A percentile compares a stretch with the other conserved stretches of the same genome.
Evolutionary conservation across 345 rosid genomes (phyloP).

Genomic region (Brassica rapa): DNA sequence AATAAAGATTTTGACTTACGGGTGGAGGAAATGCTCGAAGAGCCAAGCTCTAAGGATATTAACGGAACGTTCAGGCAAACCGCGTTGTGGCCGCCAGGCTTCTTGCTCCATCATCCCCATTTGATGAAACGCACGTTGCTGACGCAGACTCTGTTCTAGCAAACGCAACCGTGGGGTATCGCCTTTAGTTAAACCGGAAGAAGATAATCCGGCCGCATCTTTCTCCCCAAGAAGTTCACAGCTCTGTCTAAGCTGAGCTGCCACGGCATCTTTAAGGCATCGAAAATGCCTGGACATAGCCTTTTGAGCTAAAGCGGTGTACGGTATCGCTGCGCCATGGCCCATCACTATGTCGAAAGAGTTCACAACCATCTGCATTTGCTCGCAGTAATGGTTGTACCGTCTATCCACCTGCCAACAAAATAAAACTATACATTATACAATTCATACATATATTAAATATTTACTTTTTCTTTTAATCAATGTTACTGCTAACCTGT

Average conservation of each 20-base stretch:
- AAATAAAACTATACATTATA: slow-evolving; percentile 30
- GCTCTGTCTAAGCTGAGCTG: slow-evolving; percentile 68
- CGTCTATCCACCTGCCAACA: slow-evolving; percentile 83
- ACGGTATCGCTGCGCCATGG: slow-evolving; percentile 81
- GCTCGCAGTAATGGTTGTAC: slow-evolving; percentile 91
- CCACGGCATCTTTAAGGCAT: slow-evolving; percentile 83
- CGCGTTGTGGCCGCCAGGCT: slow-evolving; percentile 96
- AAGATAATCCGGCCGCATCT: slow-evolving; percentile 54
- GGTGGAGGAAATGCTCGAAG: slow-evolving; percentile 97
- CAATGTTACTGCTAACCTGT: neutral
- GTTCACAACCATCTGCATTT: slow-evolving; percentile 96
- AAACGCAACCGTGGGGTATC: slow-evolving; percentile 85
- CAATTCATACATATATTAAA: neutral
- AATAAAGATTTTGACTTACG: slow-evolving; percentile 58
- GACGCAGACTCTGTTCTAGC: slow-evolving; percentile 86
- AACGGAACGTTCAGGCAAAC: slow-evolving; percentile 94
- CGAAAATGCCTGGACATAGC: slow-evolving; percentile 98
- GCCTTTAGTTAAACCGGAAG: slow-evolving; percentile 80
- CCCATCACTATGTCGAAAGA: slow-evolving; percentile 96
- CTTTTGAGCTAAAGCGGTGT: slow-evolving; percentile 93
- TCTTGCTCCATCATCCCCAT: slow-evolving; percentile 99
- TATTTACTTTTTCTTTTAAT: slow-evolving; percentile 10
- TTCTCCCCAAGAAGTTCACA: slow-evolving; percentile 83
- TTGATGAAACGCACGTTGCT: slow-evolving; percentile 88
- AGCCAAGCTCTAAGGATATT: slow-evolving; percentile 95